Percentiles rank a stretch among this genome's conserved stretches.
Conservation (phyloP, 306 rosid genomes). For the Quercus wislizeni region DNA sequence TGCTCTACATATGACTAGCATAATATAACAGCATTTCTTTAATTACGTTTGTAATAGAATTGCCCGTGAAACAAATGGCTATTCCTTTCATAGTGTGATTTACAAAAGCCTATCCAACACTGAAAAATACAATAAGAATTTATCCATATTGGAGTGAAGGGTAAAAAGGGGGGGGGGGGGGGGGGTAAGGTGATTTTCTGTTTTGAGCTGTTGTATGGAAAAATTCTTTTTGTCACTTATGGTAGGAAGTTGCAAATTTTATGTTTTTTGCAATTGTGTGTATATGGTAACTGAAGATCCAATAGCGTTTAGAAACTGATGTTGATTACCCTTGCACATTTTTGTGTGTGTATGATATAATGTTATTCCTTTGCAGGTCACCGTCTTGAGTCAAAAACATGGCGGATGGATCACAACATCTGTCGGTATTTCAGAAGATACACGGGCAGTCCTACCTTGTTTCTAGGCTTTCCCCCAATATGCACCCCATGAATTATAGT, state of each 20-base stretch:
- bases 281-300: background rate
- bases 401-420: constrained; percentile 65
- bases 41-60: background rate
- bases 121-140: background rate
- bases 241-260: background rate
- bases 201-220: background rate
- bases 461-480: constrained; percentile 58
- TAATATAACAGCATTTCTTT: background rate
- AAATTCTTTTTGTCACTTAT: background rate
- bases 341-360: background rate
- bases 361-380: constrained; percentile 42
- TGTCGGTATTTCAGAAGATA: constrained; percentile 70
- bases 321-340: background rate
- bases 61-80: background rate
- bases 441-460: constrained; percentile 60
- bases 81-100: background rate
- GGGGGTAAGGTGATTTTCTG: background rate
- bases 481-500: constrained; percentile 30
- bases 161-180: background rate
- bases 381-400: constrained; percentile 39
- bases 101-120: background rate
- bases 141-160: background rate
- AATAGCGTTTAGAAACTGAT: background rate
- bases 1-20: background rate
- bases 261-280: background rate